phyloP scores from a whole-genome alignment of 2,329 filamentous ascomycete species.

The Cladobotryum mycophilum region DNA sequence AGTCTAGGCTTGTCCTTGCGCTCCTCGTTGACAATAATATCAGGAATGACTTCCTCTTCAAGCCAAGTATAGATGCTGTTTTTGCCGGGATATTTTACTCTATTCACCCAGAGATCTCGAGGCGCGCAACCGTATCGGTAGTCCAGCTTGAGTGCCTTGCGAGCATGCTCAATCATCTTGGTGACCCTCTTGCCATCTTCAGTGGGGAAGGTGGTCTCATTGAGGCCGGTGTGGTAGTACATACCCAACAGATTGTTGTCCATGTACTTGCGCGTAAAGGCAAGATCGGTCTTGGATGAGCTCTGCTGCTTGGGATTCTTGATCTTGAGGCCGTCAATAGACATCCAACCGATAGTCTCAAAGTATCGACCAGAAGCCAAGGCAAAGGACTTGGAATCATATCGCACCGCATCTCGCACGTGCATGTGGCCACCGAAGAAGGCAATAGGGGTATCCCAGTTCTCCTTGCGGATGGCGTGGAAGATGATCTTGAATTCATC shows the following conservation, averaged over 20 bases:
- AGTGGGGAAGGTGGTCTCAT: constrained; percentile 69
- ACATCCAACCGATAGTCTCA: constrained; percentile 93
- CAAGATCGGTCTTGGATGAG: constrained; percentile 34
- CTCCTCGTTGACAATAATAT: constrained; percentile 51
- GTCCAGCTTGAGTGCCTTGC: constrained; percentile 66
- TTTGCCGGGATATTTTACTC: constrained; percentile 65
- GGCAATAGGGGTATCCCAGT: constrained; percentile 78
- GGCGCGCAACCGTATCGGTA: constrained; percentile 77
- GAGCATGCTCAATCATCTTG: constrained; percentile 60
- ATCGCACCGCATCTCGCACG: constrained; percentile 75
- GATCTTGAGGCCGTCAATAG: constrained; percentile 58
- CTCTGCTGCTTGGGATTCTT: constrained; percentile 19
- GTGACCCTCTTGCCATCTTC: constrained; percentile 67
- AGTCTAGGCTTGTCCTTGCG: constrained; percentile 59
- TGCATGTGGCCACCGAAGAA: constrained; percentile 91
- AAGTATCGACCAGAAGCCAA: constrained; percentile 87
- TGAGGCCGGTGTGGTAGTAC: constrained; percentile 70
- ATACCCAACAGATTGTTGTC: constrained; percentile 89
- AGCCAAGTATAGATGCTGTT: constrained; percentile 80
- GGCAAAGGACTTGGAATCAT: constrained; percentile 70
- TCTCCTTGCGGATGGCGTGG: constrained; percentile 66
- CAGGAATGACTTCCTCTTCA: constrained; percentile 66
- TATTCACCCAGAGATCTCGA: constrained; percentile 71
- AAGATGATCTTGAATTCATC: constrained; percentile 73
- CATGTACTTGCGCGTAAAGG: constrained; percentile 77